These are phyloP conservation scores for Chrysanthemum lavandulifolium DNA, from an alignment of 129 eudicot species.

Conservation along the genomic window DNA sequence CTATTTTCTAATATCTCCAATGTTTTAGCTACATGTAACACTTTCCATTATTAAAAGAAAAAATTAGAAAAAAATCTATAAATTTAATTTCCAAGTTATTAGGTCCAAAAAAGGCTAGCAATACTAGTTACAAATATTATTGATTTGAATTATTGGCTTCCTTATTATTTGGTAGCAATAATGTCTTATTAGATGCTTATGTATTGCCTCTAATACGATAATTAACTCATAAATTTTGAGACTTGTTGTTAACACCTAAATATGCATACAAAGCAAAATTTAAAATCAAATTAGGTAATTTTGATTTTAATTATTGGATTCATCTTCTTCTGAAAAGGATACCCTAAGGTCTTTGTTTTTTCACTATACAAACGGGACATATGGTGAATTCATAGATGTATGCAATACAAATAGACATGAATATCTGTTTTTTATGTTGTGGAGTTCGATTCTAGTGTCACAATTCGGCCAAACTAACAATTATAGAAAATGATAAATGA, in stretches of 20 bases:
- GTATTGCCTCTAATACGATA: neutral
- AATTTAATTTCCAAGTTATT: neutral
- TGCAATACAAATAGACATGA: too few relatives aligned
- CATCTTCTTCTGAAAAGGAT: too few relatives aligned
- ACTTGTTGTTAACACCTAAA: neutral
- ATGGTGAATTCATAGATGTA: too few relatives aligned
- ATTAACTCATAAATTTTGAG: neutral
- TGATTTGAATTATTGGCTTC: slow-evolving; percentile 9
- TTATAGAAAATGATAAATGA: too few relatives aligned
- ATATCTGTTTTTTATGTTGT: neutral
- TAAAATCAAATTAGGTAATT: neutral
- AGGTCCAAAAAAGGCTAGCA: neutral
- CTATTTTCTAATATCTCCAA: slow-evolving; percentile 23
- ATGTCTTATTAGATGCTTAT: slow-evolving; percentile 14
- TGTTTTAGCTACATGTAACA: slow-evolving; percentile 29
- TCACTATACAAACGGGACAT: too few relatives aligned
- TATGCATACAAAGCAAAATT: neutral
- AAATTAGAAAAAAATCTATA: neutral
- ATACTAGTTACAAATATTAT: neutral
- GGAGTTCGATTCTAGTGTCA: neutral
- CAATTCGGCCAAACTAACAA: too few relatives aligned
- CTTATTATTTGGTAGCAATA: slow-evolving; percentile 18
- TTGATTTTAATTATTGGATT: neutral
- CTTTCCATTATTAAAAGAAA: neutral
- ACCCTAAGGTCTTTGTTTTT: too few relatives aligned